Evolutionary conservation across 2,329 filamentous ascomycete genomes (phyloP).

Genomic region (Gnomoniopsis smithogilvyi): DNA sequence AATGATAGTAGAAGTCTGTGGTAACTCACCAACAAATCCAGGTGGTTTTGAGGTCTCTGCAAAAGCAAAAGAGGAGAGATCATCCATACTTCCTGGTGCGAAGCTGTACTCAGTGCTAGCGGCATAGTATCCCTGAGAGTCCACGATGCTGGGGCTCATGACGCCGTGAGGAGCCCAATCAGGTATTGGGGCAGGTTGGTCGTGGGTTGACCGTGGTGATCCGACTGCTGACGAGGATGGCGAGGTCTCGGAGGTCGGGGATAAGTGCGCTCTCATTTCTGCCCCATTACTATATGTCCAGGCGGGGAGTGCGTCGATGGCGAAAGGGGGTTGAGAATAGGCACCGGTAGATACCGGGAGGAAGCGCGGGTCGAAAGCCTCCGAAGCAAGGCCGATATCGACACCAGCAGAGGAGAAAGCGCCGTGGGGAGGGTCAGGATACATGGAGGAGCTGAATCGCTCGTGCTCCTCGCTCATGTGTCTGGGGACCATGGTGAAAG

Average conservation of each 20-base stretch:
- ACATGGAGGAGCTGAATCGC: conserved; percentile 40
- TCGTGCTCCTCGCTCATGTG: conserved; percentile 24
- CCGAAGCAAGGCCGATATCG: conserved; percentile 46
- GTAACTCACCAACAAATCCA: conserved; percentile 55
- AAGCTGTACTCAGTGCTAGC: conserved; percentile 53
- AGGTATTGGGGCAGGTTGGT: conserved; percentile 53
- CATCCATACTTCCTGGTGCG: conserved; percentile 46
- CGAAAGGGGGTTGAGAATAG: conserved; percentile 45
- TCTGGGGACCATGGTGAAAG: conserved; percentile 26
- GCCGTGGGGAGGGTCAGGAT: conserved; percentile 41
- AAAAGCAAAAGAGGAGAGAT: conserved; percentile 47
- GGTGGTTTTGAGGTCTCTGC: conserved; percentile 40
- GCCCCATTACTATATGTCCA: conserved; percentile 47
- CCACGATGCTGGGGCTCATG: conserved; percentile 62
- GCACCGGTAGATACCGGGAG: conserved; percentile 37
- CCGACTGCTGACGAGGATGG: conserved; percentile 65
- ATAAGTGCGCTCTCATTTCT: conserved; percentile 52
- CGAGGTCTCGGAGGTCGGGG: conserved; percentile 59
- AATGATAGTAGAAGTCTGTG: conserved; percentile 32
- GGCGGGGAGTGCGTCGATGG: conserved; percentile 38
- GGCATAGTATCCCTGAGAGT: conserved; percentile 49
- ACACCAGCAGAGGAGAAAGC: conserved; percentile 41
- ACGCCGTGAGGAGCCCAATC: conserved; percentile 58
- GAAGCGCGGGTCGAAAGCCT: conserved; percentile 41
- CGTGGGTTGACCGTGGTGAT: conserved; percentile 62